phyloP scores from a whole-genome alignment of 345 rosid species.

The Arabidopsis thaliana region TAIR10.1 NC_003070.9:3803001-3803500 shows the following conservation, averaged over 20 bases:
- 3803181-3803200: conserved; percentile 56
- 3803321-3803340: conserved; percentile 63
- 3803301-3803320: conserved; percentile 59
- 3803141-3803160: conserved; percentile 51
- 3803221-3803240: neutral
- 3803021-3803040: conserved; percentile 66
- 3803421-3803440: conserved; percentile 23
- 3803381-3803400: conserved; percentile 54
- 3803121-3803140: conserved; percentile 58
- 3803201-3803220: conserved; percentile 18
- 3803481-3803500: conserved; percentile 16
- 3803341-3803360: conserved; percentile 63
- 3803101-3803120: conserved; percentile 34
- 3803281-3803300: conserved; percentile 74
- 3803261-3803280: neutral
- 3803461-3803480: conserved; percentile 16
- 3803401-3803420: neutral
- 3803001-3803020: conserved; percentile 77
- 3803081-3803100: neutral
- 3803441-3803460: neutral
- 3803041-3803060: neutral
- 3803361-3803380: conserved; percentile 83
- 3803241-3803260: conserved; percentile 7
- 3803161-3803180: conserved; percentile 52
- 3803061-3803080: neutral